phyloP scores from a whole-genome alignment of 345 rosid species.

The Lumnitzera littorea region DNA sequence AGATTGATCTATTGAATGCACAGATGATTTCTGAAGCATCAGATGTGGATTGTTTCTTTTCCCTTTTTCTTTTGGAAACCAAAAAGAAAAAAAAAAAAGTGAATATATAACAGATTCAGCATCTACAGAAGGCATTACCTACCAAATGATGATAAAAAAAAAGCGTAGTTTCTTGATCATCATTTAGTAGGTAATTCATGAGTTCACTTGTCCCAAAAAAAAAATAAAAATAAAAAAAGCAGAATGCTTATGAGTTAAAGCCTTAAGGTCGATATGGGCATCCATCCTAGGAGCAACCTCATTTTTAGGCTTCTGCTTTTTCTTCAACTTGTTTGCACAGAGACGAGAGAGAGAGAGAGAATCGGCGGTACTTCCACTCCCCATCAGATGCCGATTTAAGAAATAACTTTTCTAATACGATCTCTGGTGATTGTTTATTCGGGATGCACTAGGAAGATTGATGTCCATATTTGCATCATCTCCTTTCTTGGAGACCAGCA shows the following conservation, averaged over 20 bases:
- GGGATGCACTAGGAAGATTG: no score
- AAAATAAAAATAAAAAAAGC: conserved; percentile 27
- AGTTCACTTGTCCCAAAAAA: conserved; percentile 49
- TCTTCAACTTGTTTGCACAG: conserved; percentile 27
- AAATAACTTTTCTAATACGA: no score
- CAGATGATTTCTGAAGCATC: not conserved
- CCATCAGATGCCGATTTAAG: not conserved
- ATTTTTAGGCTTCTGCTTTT: conserved; percentile 22
- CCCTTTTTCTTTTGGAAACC: no score
- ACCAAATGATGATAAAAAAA: no score
- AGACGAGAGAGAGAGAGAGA: no score
- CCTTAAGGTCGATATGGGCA: conserved; percentile 27
- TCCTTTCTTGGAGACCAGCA: no score
- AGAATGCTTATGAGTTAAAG: conserved; percentile 39
- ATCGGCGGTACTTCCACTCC: no score
- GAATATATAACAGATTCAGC: no score
- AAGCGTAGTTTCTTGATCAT: conserved; percentile 62
- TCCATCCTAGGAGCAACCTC: conserved; percentile 1
- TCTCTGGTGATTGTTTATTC: no score
- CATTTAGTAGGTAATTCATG: conserved; percentile 62
- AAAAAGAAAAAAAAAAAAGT: no score
- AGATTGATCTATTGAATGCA: not conserved
- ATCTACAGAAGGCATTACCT: no score
- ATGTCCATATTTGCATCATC: no score
- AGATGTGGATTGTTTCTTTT: not conserved